Conservation (phyloP, 169 alveolate genomes). For the Amoebophrya sp. region DNA sequence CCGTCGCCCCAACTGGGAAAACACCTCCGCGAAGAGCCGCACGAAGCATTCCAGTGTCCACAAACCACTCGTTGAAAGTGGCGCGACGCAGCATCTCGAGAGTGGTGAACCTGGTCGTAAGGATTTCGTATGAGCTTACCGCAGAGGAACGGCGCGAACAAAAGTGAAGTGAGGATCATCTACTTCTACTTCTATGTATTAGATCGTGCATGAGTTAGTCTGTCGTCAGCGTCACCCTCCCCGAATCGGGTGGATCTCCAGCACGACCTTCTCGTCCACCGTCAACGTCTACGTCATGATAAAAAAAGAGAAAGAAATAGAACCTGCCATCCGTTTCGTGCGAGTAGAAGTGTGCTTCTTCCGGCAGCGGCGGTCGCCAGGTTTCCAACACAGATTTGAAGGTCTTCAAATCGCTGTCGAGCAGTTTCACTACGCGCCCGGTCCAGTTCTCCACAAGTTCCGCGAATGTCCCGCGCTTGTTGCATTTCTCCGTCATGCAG, state of each 20-base stretch:
- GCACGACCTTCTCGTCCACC: too few species aligned
- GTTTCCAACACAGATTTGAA: background rate
- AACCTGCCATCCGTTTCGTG: background rate
- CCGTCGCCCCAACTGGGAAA: background rate
- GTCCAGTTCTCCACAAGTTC: background rate
- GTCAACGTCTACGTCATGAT: too few species aligned
- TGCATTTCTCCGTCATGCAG: background rate
- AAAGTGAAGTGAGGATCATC: too few species aligned
- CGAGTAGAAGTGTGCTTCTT: background rate
- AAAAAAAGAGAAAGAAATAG: background rate
- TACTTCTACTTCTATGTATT: too few species aligned
- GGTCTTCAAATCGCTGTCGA: background rate
- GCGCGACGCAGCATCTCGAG: background rate
- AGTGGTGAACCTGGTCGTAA: background rate
- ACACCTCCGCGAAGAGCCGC: background rate
- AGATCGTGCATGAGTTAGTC: too few species aligned
- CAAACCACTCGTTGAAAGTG: background rate
- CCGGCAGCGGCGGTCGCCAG: background rate
- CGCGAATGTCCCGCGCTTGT: background rate
- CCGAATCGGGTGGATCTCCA: too few species aligned
- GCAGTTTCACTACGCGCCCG: background rate
- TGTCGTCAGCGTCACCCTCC: too few species aligned
- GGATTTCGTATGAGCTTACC: too few species aligned
- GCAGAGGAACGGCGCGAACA: too few species aligned
- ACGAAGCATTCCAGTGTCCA: background rate